Conservation (phyloP, 2,329 filamentous ascomycete genomes). For the Beauveria scarabaeidicola region DNA sequence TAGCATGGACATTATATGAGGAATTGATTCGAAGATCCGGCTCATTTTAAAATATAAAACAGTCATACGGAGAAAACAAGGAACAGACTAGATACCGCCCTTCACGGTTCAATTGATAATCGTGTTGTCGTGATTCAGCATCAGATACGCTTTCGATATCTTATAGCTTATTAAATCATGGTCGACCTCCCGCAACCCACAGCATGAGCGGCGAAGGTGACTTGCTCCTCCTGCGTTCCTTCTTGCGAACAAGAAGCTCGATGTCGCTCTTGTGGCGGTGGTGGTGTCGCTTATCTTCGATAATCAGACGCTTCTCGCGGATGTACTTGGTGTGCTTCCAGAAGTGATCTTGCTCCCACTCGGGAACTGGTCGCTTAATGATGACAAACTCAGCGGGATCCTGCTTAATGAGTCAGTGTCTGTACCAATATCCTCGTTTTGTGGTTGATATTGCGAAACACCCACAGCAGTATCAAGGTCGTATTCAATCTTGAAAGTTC, state of each 20-base stretch:
- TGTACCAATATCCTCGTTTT: neutral
- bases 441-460: neutral
- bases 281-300: slow-evolving; percentile 38
- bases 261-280: slow-evolving; percentile 42
- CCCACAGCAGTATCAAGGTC: slow-evolving; percentile 45
- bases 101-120: slow-evolving; percentile 2
- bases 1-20: slow-evolving; percentile 97
- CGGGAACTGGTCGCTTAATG: slow-evolving; percentile 64
- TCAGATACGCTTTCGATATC: neutral
- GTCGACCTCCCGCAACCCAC: slow-evolving; percentile 45
- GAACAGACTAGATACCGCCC: slow-evolving; percentile 4
- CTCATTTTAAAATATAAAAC: slow-evolving; percentile 12
- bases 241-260: slow-evolving; percentile 41
- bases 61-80: neutral
- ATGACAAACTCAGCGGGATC: slow-evolving; percentile 62
- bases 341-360: slow-evolving; percentile 61
- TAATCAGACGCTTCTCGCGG: slow-evolving; percentile 46
- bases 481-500: slow-evolving; percentile 47
- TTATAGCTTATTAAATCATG: neutral
- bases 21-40: slow-evolving; percentile 64
- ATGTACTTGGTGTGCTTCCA: slow-evolving; percentile 62
- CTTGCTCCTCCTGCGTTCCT: slow-evolving; percentile 47
- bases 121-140: neutral
- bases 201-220: slow-evolving; percentile 46
- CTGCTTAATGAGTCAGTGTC: slow-evolving; percentile 31